These are phyloP conservation scores for Eutrema japonicum DNA, from an alignment of 345 rosid species.

Conservation along the genomic window DNA sequence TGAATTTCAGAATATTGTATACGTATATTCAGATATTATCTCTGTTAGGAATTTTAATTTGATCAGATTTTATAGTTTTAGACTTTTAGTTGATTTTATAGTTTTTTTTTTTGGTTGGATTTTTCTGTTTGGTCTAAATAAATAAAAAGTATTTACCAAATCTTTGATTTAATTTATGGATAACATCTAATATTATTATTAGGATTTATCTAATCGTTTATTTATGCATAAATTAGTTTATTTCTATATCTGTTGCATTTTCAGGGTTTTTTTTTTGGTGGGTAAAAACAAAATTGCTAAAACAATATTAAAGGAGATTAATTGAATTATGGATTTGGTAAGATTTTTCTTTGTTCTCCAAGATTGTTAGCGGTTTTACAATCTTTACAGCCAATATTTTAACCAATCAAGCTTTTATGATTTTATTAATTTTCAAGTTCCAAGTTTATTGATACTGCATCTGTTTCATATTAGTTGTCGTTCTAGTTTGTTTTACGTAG, in stretches of 20 bases:
- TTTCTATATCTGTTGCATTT: neutral
- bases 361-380: no score
- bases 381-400: no score
- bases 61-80: neutral
- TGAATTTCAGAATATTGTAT: neutral
- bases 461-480: no score
- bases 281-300: neutral
- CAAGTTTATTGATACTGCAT: no score
- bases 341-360: no score
- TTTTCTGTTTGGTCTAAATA: neutral
- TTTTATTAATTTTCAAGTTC: no score
- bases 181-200: neutral
- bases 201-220: neutral
- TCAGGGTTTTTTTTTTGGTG: neutral
- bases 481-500: no score
- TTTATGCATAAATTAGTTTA: neutral
- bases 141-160: neutral
- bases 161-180: constrained; percentile 2
- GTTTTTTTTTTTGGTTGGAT: neutral
- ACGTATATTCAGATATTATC: constrained; percentile 13
- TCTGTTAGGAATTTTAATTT: neutral
- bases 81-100: constrained; percentile 2
- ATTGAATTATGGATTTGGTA: neutral
- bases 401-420: no score
- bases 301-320: neutral